Base-by-base conservation (phyloP, 148 eudicot genomes). In the Fallopia convolvulus region DNA sequence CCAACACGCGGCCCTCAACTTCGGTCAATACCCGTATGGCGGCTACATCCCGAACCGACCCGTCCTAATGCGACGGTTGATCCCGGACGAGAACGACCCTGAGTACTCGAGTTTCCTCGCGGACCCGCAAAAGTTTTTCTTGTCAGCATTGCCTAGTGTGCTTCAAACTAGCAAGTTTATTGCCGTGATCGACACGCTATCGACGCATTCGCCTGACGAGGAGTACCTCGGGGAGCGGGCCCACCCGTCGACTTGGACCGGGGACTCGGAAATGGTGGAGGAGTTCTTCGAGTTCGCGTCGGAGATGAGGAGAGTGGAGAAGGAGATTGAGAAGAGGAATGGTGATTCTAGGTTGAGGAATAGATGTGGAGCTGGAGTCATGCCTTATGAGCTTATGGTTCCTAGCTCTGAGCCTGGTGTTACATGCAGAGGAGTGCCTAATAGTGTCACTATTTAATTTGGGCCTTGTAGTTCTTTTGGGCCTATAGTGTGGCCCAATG, bases 1-100 rank as follows among this genome's bases (percentile, higher is more conserved):
- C 8, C 99, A 94, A 40, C 99, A 94, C 39, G 99, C 99, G 1
- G 90, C 99, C 53, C 81, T 94, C 10, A 94, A 94, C 76, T 94
- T 92, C 68, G 99, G 97, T 1, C 99, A 94, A 85, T 94, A 94
- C 87, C 96, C 99, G 0, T 94, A 94, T 41, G 97, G 99, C 0
- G 99, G 99, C 3, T 94, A 92, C 80, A 86, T 92, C 23, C 97
- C 99, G 13, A 94, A 94, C 86, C 83, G 99, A 6, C 99, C 99
- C 0, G 96, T 96, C 5, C 75, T 94, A 17, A 86, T 90, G 92
- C 90, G 99, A 5, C 80, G 97, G 8, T 40, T 94, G 33, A 85
- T 92, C 61, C 99, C 99, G 0, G 97, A 92, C 30, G 91, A 92
- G 76, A 85, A 85, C 23, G 96, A 90, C 44, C 91, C 93, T 0